Evolutionary conservation across 148 eudicot genomes (phyloP).

Genomic region (Dianthus caryophyllus): DNA sequence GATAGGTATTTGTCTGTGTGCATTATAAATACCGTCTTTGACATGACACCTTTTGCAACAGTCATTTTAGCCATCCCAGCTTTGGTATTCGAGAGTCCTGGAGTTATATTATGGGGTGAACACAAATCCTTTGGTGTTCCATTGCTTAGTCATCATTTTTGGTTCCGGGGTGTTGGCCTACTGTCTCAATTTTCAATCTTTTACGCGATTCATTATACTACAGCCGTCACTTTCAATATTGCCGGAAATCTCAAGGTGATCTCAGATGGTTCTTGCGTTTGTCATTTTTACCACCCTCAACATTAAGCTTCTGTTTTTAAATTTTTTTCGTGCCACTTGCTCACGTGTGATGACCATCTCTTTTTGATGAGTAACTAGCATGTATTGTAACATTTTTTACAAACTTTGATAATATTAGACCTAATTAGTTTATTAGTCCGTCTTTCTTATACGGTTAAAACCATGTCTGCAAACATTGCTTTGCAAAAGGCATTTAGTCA

Average conservation of each 20-base stretch:
- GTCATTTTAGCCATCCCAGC: conserved; percentile 86
- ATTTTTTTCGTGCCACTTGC: background rate
- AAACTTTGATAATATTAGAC: too few relatives aligned
- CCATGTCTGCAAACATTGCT: too few relatives aligned
- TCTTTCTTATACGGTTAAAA: too few relatives aligned
- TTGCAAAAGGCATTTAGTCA: too few relatives aligned
- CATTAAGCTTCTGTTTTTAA: too few relatives aligned
- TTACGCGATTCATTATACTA: conserved; percentile 91
- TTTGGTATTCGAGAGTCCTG: conserved; percentile 76
- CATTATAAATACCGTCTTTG: conserved; percentile 92
- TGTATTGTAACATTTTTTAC: too few relatives aligned
- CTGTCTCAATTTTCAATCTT: conserved; percentile 93
- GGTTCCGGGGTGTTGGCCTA: conserved; percentile 88
- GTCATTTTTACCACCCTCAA: background rate
- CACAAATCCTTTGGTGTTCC: conserved; percentile 41
- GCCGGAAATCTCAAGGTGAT: conserved; percentile 97
- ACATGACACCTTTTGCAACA: conserved; percentile 98
- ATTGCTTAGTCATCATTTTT: conserved; percentile 60
- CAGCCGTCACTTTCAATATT: conserved; percentile 95
- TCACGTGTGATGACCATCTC: background rate
- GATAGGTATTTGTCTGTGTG: conserved; percentile 4
- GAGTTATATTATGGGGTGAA: conserved; percentile 68
- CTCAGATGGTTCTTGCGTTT: background rate
- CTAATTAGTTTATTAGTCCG: too few relatives aligned
- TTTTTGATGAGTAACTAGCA: background rate